Evolutionary conservation across 202 grass and related monocot genomes (phyloP), one percentile per base, ranked within the genome.

Genomic region (Schoenoplectus triqueter): DNA sequence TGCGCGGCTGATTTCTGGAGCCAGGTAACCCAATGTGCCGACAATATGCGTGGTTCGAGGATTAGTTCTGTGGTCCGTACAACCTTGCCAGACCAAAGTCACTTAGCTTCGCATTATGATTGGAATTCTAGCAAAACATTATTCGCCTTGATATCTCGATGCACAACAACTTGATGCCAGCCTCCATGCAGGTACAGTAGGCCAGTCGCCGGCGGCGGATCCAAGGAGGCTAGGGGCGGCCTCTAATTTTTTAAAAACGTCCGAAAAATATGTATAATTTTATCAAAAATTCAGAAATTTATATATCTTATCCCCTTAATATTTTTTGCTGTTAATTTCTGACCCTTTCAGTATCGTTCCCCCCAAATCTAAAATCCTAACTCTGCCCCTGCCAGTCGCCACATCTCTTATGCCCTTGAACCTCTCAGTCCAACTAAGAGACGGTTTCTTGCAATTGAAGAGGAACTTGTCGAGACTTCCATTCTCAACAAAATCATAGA

Each of bases 91-190:
- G 64, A 66, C 64, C 64, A 11, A 66, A 66, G 4, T 66, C 64
- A 13, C 64, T 14, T 13, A 66, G 64, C 22, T 66, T 66, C 11
- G 18, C 64, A 13, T 66, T 66, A 10, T 66, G 64, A 39, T 66
- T 66, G 21, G 64, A 21, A 66, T 66, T 31, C 64, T 66, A 66
- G 64, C 40, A 66, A 66, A 6, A 66, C 64, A 11, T 66, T 66
- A 13, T 22, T 66, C 64, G 64, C 64, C 64, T 66, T 66, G 64
- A 66, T 66, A 39, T 66, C 64, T 22, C 64, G 7, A 66, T 66
- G 64, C 64, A 66, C 22, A 4, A 40, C 64, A 10, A 66, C 64
- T 66, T 66, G 64, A 0, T 41, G 21, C 64, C 64, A 66, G 21
- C 64, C 64, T 20, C 40, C 64, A 5, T 66, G 64, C 21, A 66